Evolutionary conservation across 2,329 filamentous ascomycete genomes (phyloP).

Genomic region (Hypoxylon sp.): DNA sequence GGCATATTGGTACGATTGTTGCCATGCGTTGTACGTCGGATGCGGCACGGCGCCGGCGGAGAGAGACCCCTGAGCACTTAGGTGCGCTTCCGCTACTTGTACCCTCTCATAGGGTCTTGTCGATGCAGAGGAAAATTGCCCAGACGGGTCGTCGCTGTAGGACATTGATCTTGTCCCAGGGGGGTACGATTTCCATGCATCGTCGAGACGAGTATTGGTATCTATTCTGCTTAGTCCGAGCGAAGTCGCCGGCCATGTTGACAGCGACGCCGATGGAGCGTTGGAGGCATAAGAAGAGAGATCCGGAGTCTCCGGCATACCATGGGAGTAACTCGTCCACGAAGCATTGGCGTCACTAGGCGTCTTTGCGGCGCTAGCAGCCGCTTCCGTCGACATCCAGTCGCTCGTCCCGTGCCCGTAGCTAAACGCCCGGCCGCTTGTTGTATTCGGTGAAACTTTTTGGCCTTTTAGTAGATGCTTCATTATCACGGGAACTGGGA

Average conservation of each 20-base stretch:
- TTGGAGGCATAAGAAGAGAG: constrained; percentile 66
- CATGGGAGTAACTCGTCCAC: constrained; percentile 67
- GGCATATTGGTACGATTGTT: constrained; percentile 61
- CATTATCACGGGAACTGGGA: constrained; percentile 5
- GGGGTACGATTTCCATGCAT: constrained; percentile 62
- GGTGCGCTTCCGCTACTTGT: constrained; percentile 54
- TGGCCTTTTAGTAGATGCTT: constrained; percentile 47
- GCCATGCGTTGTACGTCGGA: constrained; percentile 61
- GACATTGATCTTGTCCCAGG: constrained; percentile 64
- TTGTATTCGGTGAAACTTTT: constrained; percentile 56
- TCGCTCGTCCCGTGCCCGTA: constrained; percentile 59
- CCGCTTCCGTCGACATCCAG: constrained; percentile 64
- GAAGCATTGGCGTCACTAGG: constrained; percentile 60
- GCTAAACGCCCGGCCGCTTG: constrained; percentile 56
- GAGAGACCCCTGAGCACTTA: constrained; percentile 56
- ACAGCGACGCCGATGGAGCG: constrained; percentile 55
- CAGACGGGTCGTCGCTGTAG: constrained; percentile 61
- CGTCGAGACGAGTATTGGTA: constrained; percentile 58
- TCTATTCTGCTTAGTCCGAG: constrained; percentile 56
- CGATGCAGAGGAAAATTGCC: constrained; percentile 59
- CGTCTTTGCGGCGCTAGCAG: constrained; percentile 59
- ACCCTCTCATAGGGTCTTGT: constrained; percentile 62
- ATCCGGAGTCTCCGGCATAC: constrained; percentile 65
- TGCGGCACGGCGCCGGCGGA: constrained; percentile 58
- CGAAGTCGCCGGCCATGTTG: constrained; percentile 58